phyloP scores from a whole-genome alignment of 352 stramenopile genomes.

The Phytophthora boehmeriae region DNA sequence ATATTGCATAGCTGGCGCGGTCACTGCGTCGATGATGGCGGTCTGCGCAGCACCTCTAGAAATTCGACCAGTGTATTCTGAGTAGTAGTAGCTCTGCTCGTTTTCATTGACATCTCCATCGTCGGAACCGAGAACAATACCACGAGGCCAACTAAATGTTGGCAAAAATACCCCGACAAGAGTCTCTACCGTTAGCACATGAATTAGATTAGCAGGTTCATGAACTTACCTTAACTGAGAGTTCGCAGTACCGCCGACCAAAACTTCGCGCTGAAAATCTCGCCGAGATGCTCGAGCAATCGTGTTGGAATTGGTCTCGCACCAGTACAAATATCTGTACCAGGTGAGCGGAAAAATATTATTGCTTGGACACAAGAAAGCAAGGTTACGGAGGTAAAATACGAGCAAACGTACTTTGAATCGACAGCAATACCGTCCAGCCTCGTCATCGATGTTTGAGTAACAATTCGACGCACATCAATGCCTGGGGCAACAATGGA shows the following conservation, averaged over 20 bases:
- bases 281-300: slow-evolving; percentile 51
- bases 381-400: neutral
- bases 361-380: too few relatives aligned
- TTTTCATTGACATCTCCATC: slow-evolving; percentile 40
- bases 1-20: slow-evolving; percentile 52
- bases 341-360: too few relatives aligned
- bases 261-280: slow-evolving; percentile 50
- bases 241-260: slow-evolving; percentile 60
- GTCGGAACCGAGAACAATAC: slow-evolving; percentile 46
- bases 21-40: slow-evolving; percentile 55
- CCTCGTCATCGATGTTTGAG: slow-evolving; percentile 46
- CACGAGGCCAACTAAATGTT: slow-evolving; percentile 57
- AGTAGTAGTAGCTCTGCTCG: slow-evolving; percentile 52
- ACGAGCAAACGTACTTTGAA: slow-evolving; percentile 31
- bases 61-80: slow-evolving; percentile 73
- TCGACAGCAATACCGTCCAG: slow-evolving; percentile 72
- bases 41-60: slow-evolving; percentile 28
- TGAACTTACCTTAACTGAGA: slow-evolving; percentile 53
- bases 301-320: slow-evolving; percentile 68
- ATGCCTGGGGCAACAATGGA: slow-evolving; percentile 18
- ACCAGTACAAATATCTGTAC: slow-evolving; percentile 71
- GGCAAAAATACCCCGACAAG: slow-evolving; percentile 4
- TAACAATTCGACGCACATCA: slow-evolving; percentile 39
- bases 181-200: neutral
- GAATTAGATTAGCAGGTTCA: neutral